Base-by-base conservation (phyloP, 2,329 filamentous ascomycete genomes). In the Metarhizium humberi region DNA sequence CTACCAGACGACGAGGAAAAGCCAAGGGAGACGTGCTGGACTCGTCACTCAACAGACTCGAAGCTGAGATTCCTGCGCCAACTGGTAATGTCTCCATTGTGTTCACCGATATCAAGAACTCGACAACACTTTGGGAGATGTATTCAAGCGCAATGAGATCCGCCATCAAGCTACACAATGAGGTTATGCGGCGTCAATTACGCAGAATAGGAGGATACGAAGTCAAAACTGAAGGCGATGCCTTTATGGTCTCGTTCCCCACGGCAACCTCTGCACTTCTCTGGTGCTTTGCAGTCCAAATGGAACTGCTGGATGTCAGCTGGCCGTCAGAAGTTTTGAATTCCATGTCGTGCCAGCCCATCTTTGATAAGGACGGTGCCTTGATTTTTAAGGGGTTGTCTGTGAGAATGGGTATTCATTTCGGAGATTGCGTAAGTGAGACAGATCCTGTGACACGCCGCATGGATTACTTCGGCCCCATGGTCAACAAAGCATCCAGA, bases 21-120 rank as follows among this genome's bases (percentile, higher is more conserved):
- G 66, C 74, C 59, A 85, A 83, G 71, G 78, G 72, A 34, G 81
- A 83, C 55, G 80, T 86, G n/a, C 84, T 88, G 55, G 91, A 97
- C 68, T 95, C 91, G 29, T 90, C 87, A 54, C 81, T 99, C 54
- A 88, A 89, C 56, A 84, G 92, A 50, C 84, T 97, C 34, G 90
- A 94, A 61, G 86, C 88, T 53, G 92, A 96, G 72, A 92, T 97
- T 51, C 88, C 92, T 58, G 90, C 94, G 13, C 94, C 94, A 0
- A 90, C 86, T 1, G 92, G 92, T 50, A 90, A 95, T 64, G 84
- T 97, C 51, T 88, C 90, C 46, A 90, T 99, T 66, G 91, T 95
- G 51, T 99, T 99, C 69, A 99, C 94, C 0, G 94, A 99, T 74
- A 99, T 99, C 79, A 97, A 97, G 77, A 96, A 92, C 73, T 97